Evolutionary conservation across 805 yeast genomes (phyloP), one percentile per base, ranked within the genome.

Genomic region (Maudiozyma pseudohumilis): DNA sequence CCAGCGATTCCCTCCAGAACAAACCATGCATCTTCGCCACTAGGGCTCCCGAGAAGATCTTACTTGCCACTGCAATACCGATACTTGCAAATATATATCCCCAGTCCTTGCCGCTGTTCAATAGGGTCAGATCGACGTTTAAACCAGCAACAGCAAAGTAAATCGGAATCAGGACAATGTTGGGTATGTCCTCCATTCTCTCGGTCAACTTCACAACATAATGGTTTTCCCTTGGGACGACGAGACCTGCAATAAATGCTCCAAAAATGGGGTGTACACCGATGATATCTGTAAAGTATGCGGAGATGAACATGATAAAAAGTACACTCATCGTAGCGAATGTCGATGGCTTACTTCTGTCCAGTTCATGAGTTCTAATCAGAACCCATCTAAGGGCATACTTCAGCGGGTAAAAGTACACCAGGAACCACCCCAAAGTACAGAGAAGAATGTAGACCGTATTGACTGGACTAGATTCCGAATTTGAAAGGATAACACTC

Each of bases 191-290:
- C 58, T 83, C 94, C 57, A 83, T 72, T 50, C 81, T 77, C 46
- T 77, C 84, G 2, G 85, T 79, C 34, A 83, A 63, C 29, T 70
- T 71, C 28, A 80, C 70, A 13, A 78, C 86, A 53, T 77, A 80
- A 13, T 80, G 80, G 48, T 78, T 74, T 35, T 82, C 87, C 48
- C 89, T 66, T 7, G 94, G 94, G 6, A 82, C 72, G 36, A 83
- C 72, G 23, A 79, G 63, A 4, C 94, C 94, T 10, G 77, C 75
- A 59, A 83, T 68, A 50, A 83, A 84, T 0, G 89, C 92, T 29
- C 94, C 94, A 59, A 83, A 83, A 47, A 83, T 83, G 0, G 92
- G 82, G 58, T 83, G 94, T 9, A 81, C 89, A 5, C 94, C 94
- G 44, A 83, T 79, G 40, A 83, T 80, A 54, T 81, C 88, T 2